These are phyloP conservation scores for Candida schatavii DNA, from an alignment of 805 yeast genomes.

Conservation along the genomic window DNA sequence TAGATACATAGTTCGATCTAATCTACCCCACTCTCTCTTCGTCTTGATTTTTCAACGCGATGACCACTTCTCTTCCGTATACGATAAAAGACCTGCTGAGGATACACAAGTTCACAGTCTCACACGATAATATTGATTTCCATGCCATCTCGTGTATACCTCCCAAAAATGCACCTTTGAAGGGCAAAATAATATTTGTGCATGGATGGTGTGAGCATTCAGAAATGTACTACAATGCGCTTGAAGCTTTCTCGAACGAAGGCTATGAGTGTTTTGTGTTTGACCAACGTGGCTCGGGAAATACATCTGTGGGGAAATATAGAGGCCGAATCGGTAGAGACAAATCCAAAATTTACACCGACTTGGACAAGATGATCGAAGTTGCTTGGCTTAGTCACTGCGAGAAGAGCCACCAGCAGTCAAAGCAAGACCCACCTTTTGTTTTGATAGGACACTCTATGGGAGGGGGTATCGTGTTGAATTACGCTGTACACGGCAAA, in stretches of 20 bases:
- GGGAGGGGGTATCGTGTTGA: slow-evolving; percentile 12
- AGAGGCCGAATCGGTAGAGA: slow-evolving; percentile 9
- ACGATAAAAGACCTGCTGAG: background rate
- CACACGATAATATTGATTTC: slow-evolving; percentile 10
- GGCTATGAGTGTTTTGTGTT: slow-evolving; percentile 12
- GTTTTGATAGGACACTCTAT: slow-evolving; percentile 10
- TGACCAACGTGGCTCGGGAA: slow-evolving; percentile 14
- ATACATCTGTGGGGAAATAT: slow-evolving; percentile 9
- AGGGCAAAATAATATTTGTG: slow-evolving; percentile 9
- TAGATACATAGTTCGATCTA: no score
- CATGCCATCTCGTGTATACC: slow-evolving; percentile 8
- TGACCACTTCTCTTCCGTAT: slow-evolving; percentile 3
- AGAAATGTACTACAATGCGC: slow-evolving; percentile 8
- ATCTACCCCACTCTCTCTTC: no score
- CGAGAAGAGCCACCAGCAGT: background rate
- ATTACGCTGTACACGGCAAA: slow-evolving; percentile 9
- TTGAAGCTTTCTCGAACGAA: slow-evolving; percentile 9
- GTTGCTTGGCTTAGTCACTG: slow-evolving; percentile 1
- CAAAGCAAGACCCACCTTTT: background rate
- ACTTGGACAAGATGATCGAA: slow-evolving; percentile 11
- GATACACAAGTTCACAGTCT: background rate
- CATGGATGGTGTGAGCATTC: slow-evolving; percentile 15
- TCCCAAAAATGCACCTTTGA: slow-evolving; percentile 2
- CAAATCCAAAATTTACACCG: slow-evolving; percentile 2
- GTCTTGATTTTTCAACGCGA: no score